Base-by-base conservation (phyloP, 768 basidiomycete genomes). In the Steccherinum ochraceum region DNA sequence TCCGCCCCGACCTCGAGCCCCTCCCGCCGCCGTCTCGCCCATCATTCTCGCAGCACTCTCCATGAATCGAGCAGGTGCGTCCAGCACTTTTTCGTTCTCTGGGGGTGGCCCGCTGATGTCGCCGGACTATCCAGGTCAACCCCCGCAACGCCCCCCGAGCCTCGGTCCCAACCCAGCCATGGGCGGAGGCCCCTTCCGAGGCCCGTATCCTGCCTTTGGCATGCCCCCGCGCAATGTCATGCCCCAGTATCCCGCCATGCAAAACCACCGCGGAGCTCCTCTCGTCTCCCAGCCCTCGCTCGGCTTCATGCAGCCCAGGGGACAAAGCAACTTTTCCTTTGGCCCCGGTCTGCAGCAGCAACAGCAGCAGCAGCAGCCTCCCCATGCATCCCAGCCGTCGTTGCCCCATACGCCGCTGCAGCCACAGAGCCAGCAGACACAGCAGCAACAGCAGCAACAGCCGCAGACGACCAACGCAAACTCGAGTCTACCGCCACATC, bases 111-210 rank as follows among this genome's bases (percentile, higher is more conserved):
- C 30, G 30, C 30, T 35, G 30, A 35, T 35, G 30, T 35, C 30
- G 30, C 16, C 16, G 30, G 30, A 7, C 12, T 49, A 41, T 47
- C 53, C 65, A 89, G 85, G 86, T 62, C 87, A 88, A 78, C 85
- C 86, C 48, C 86, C 84, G 61, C 87, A 89, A 67, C 76, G 87
- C 66, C 86, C 87, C 46, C 86, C 88, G 56, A 86, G 77, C 67
- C 78, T 89, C 52, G 76, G 78, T 10, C 80, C 84, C 24, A 83
- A 81, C 53, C 77, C 85, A 53, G 71, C 70, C 35, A 75, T 86
- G 52, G 72, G 41, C 5, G 41, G 78, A 11, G 78, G 71, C 39
- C 85, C 84, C 60, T 89, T 80, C 67, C 81, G 86, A 61, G 69
- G 67, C 35, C 74, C 70, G 24, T 75, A 67, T 59, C 68, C 74